phyloP scores from a whole-genome alignment of 2,329 filamentous ascomycete species.

The Colletotrichum viniferum region DNA sequence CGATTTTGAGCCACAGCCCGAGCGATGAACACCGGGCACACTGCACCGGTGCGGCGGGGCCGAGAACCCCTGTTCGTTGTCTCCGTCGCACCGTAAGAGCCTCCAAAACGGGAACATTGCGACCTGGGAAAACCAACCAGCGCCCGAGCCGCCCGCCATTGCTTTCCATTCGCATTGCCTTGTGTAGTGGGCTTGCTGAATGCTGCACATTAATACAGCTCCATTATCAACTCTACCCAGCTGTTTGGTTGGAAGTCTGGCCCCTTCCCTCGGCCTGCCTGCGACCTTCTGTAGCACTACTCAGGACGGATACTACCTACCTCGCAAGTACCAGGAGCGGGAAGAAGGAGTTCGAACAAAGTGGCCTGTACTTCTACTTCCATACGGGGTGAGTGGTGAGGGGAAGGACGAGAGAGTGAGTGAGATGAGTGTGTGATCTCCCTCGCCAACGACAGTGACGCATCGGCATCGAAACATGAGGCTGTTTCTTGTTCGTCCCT shows the following conservation, averaged over 20 bases:
- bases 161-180: not conserved
- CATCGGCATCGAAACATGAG: slow-evolving; percentile 35
- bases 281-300: not conserved
- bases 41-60: slow-evolving; percentile 15
- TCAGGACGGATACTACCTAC: not conserved
- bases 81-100: slow-evolving; percentile 9
- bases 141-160: not conserved
- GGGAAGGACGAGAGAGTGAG: not conserved
- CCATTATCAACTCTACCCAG: slow-evolving; percentile 18
- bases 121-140: not conserved
- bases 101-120: slow-evolving; percentile 7
- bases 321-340: not conserved
- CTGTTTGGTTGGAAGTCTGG: slow-evolving; percentile 35
- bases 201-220: slow-evolving; percentile 4
- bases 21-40: not conserved
- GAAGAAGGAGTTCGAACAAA: not conserved
- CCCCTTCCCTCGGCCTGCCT: not conserved
- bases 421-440: not conserved
- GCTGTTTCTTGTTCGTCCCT: slow-evolving; percentile 30
- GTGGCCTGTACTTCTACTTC: not conserved
- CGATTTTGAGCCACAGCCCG: not conserved
- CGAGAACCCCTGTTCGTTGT: not conserved
- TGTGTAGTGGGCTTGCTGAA: not conserved
- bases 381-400: not conserved
- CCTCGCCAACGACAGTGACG: not conserved